These are phyloP conservation scores for Penicillium argentinense DNA, from an alignment of 495 filamentous ascomycete genomes.

Conservation along the genomic window DNA sequence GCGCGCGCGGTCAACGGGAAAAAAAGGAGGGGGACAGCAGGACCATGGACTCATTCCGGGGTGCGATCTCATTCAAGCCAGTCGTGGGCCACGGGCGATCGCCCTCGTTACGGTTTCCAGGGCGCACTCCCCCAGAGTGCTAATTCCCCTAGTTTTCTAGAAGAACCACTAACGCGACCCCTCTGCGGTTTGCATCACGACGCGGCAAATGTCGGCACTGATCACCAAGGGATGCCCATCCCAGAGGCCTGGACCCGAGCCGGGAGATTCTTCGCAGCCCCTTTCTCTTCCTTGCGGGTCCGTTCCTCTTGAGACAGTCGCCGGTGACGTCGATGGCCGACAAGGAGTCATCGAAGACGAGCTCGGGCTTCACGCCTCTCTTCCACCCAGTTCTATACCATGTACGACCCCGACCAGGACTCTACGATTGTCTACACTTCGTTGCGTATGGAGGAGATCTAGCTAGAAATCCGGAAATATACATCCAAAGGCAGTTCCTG, in stretches of 20 bases:
- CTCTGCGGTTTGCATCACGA: constrained; percentile 2
- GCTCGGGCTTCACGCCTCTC: too few species aligned
- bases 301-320: too few species aligned
- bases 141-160: constrained; percentile 8
- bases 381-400: too few species aligned
- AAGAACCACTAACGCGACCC: constrained; percentile 6
- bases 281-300: not conserved
- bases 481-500: too few species aligned
- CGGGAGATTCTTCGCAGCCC: not conserved
- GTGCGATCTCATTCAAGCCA: not conserved
- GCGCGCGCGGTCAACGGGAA: not conserved
- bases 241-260: constrained; percentile 4
- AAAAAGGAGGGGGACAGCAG: not conserved
- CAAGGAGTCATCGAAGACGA: too few species aligned
- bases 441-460: too few species aligned
- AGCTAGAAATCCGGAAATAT: too few species aligned
- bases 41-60: not conserved
- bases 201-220: constrained; percentile 2
- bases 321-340: too few species aligned
- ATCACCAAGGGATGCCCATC: constrained; percentile 7
- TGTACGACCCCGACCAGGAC: too few species aligned
- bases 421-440: too few species aligned
- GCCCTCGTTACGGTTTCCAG: not conserved
- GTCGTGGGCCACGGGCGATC: constrained; percentile 4
- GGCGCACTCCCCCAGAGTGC: not conserved